Conservation (phyloP, 352 stramenopile genomes). For the Pythium brachiatum region DNA sequence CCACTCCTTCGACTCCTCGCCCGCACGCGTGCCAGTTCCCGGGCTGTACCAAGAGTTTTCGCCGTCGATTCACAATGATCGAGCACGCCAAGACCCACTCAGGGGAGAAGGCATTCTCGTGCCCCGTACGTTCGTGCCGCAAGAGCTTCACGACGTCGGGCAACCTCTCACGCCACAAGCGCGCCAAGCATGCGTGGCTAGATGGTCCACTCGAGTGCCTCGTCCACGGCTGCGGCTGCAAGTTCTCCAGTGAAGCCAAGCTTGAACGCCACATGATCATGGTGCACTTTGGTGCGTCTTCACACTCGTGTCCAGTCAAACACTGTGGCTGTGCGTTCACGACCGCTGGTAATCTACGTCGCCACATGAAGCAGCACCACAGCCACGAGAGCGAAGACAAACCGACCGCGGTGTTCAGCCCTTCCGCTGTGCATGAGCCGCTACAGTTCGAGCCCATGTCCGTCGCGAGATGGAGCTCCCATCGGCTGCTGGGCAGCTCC, state of each 20-base stretch:
- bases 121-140: slow-evolving; percentile 47
- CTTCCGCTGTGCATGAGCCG: background rate
- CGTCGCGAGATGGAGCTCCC: background rate
- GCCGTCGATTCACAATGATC: slow-evolving; percentile 49
- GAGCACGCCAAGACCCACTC: slow-evolving; percentile 82
- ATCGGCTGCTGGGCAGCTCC: background rate
- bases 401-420: background rate
- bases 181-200: slow-evolving; percentile 37
- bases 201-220: slow-evolving; percentile 9
- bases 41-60: slow-evolving; percentile 26
- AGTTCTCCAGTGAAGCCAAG: slow-evolving; percentile 13
- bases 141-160: slow-evolving; percentile 66
- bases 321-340: slow-evolving; percentile 60
- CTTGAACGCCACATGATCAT: slow-evolving; percentile 18
- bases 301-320: slow-evolving; percentile 30
- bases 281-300: slow-evolving; percentile 14
- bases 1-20: too few relatives aligned
- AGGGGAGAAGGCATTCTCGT: slow-evolving; percentile 62
- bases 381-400: background rate
- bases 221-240: slow-evolving; percentile 4
- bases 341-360: slow-evolving; percentile 47
- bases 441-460: background rate
- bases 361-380: slow-evolving; percentile 15
- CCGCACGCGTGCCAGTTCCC: slow-evolving; percentile 38
- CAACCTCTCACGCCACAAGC: slow-evolving; percentile 60